Conservation (phyloP, 768 basidiomycete genomes). For the Candolleomyces aberdarensis region DNA sequence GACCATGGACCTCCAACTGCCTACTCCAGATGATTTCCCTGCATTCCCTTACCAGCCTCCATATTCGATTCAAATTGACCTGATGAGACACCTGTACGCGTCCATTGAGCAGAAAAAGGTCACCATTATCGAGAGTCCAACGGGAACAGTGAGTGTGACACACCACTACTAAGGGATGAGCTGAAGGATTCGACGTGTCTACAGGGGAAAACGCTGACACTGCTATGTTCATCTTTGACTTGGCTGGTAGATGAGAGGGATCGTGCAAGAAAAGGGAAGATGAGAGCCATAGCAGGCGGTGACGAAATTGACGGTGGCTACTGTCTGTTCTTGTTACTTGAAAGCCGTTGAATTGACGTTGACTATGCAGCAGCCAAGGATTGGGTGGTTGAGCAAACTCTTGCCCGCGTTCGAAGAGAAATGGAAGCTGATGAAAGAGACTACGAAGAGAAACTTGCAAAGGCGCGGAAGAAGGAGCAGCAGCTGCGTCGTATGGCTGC, state of each 20-base stretch:
- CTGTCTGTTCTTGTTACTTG: slow-evolving; percentile 8
- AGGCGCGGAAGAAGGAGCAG: slow-evolving; percentile 64
- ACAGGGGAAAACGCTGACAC: slow-evolving; percentile 84
- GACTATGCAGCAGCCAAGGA: slow-evolving; percentile 44
- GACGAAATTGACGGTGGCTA: slow-evolving; percentile 24
- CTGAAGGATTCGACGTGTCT: not conserved
- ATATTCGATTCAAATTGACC: slow-evolving; percentile 78
- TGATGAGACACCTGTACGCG: slow-evolving; percentile 86
- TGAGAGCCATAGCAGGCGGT: slow-evolving; percentile 38
- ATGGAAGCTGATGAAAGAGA: slow-evolving; percentile 67
- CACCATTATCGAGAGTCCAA: slow-evolving; percentile 85
- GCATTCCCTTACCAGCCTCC: slow-evolving; percentile 84
- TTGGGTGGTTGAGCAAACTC: slow-evolving; percentile 76
- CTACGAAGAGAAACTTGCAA: slow-evolving; percentile 55
- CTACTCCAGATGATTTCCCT: slow-evolving; percentile 66
- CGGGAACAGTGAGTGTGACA: slow-evolving; percentile 65
- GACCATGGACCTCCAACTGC: slow-evolving; percentile 39
- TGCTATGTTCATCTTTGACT: slow-evolving; percentile 71
- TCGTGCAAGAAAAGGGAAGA: slow-evolving; percentile 64
- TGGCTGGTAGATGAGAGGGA: slow-evolving; percentile 73
- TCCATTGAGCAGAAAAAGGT: slow-evolving; percentile 76
- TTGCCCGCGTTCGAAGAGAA: slow-evolving; percentile 59
- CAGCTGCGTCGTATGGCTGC: slow-evolving; percentile 48
- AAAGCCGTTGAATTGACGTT: not conserved
- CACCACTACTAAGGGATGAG: not conserved